Percentiles rank a stretch among this genome's conserved stretches.
These are phyloP conservation scores for Acorus calamus DNA, from an alignment of 106 monocot species.

Conservation along the genomic window DNA sequence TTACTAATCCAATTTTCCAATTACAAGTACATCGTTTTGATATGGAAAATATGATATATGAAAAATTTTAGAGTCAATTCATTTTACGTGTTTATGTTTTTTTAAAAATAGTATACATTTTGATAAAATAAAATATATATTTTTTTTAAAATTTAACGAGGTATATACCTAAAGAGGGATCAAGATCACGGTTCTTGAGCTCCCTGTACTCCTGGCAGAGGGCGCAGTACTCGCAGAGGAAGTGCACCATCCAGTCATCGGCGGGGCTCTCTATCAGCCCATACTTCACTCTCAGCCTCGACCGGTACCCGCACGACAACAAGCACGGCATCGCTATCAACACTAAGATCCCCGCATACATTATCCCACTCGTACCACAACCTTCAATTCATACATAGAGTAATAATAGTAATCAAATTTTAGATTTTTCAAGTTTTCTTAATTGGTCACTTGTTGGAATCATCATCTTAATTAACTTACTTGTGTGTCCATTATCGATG, in stretches of 20 bases:
- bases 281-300: conserved; percentile 36
- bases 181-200: conserved; percentile 47
- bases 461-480: conserved; percentile 22
- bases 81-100: too few species aligned
- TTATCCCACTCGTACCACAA: conserved; percentile 39
- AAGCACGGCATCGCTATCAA: conserved; percentile 30
- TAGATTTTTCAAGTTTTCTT: neutral
- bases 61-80: too few species aligned
- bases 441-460: neutral
- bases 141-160: too few species aligned
- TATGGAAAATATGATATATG: too few species aligned
- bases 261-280: conserved; percentile 37
- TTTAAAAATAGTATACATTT: too few species aligned
- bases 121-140: too few species aligned
- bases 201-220: conserved; percentile 67
- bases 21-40: too few species aligned
- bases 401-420: too few species aligned
- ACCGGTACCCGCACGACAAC: conserved; percentile 45
- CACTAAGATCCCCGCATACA: conserved; percentile 26
- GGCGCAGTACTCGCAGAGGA: conserved; percentile 48
- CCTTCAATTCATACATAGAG: conserved; percentile 18
- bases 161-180: neutral
- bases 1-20: too few species aligned
- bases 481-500: conserved; percentile 28
- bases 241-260: conserved; percentile 54